Evolutionary conservation across 371 early-diverging fungal species (phyloP).

Genomic region (Funneliformis caledonium): DNA sequence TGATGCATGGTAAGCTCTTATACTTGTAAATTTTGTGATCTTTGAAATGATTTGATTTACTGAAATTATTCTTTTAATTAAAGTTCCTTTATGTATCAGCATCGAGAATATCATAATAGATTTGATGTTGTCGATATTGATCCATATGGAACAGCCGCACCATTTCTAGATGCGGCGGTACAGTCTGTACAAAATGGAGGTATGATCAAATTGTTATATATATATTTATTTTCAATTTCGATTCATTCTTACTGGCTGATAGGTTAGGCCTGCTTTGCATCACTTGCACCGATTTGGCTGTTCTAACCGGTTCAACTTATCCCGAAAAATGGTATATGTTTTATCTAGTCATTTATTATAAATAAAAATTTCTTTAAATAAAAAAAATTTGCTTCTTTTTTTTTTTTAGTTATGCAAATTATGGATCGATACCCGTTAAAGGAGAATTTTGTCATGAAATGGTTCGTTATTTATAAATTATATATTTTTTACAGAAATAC

Average conservation of each 20-base stretch:
- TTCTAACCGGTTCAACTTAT: conserved; percentile 91
- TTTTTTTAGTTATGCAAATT: conserved; percentile 82
- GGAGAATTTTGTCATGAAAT: conserved; percentile 84
- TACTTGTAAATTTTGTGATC: background rate
- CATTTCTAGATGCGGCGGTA: conserved; percentile 97
- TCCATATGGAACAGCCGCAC: conserved; percentile 98
- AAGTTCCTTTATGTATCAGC: conserved; percentile 82
- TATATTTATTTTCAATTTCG: background rate
- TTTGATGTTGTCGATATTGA: conserved; percentile 95
- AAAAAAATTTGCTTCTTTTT: background rate
- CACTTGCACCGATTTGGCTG: conserved; percentile 99
- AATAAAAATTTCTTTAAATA: background rate
- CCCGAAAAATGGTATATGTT: conserved; percentile 82
- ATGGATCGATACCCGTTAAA: conserved; percentile 91
- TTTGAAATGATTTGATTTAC: background rate
- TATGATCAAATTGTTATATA: conserved; percentile 29
- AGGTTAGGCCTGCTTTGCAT: conserved; percentile 87
- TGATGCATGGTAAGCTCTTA: conserved; percentile 72
- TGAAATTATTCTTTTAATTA: background rate
- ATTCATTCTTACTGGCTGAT: conserved; percentile 14
- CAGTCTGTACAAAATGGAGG: conserved; percentile 94
- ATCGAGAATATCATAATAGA: conserved; percentile 59
- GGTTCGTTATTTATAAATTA: conserved; percentile 42
- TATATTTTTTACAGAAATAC: background rate
- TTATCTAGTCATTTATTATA: background rate